These are phyloP conservation scores for Boletus subparvulus DNA, from an alignment of 768 basidiomycete genomes.

Conservation along the genomic window DNA sequence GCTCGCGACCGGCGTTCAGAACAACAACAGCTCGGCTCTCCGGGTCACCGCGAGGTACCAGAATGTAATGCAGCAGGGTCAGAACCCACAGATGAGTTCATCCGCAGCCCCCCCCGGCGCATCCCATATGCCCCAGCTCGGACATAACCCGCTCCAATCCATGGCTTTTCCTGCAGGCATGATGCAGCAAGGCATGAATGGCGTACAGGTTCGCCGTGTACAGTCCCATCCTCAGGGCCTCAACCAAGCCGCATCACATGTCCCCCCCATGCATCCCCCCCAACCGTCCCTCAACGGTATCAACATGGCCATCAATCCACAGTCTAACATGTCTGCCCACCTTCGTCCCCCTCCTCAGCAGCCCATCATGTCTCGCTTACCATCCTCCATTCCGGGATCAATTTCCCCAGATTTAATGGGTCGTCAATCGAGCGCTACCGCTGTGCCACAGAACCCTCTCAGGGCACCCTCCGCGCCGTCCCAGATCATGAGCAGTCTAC, in stretches of 20 bases:
- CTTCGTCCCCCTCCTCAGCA: conserved; percentile 38
- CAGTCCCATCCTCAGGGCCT: conserved; percentile 54
- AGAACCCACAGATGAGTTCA: conserved; percentile 35
- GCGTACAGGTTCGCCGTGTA: conserved; percentile 48
- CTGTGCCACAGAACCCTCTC: conserved; percentile 42
- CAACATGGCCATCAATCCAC: conserved; percentile 47
- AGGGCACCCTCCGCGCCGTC: conserved; percentile 45
- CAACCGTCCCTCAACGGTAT: conserved; percentile 37
- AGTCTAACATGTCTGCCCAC: conserved; percentile 41
- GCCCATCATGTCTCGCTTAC: conserved; percentile 32
- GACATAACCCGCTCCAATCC: conserved; percentile 39
- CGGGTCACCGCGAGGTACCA: conserved; percentile 29
- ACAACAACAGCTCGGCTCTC: conserved; percentile 21
- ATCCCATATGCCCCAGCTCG: conserved; percentile 32
- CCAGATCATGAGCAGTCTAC: conserved; percentile 48
- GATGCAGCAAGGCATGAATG: conserved; percentile 41
- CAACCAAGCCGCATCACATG: conserved; percentile 39
- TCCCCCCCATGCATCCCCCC: conserved; percentile 35
- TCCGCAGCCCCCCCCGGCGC: conserved; percentile 27
- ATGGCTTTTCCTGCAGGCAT: conserved; percentile 44
- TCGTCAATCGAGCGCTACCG: conserved; percentile 39
- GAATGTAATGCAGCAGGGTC: conserved; percentile 39
- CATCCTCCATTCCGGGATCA: conserved; percentile 35
- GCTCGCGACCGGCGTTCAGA: conserved; percentile 33
- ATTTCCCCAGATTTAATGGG: conserved; percentile 47